Evolutionary conservation across 1,284 basidiomycete species (phyloP).

Genomic region (Rhodotorula glutinis): DNA sequence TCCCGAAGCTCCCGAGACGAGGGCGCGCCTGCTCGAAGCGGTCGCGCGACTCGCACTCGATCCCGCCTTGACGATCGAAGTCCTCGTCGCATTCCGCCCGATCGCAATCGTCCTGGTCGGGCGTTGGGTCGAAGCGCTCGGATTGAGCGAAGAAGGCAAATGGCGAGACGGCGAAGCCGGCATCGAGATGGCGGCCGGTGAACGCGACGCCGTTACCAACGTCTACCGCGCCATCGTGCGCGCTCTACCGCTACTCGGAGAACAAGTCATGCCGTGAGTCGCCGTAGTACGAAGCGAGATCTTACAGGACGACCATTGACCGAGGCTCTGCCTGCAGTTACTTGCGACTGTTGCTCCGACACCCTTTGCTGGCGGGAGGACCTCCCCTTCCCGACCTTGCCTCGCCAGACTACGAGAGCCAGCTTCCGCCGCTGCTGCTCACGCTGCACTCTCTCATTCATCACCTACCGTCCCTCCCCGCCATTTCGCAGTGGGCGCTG

Average conservation of each 20-base stretch:
- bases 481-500: constrained; percentile 32
- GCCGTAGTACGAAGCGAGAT: background rate
- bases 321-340: constrained; percentile 10
- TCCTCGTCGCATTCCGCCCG: constrained; percentile 45
- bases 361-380: constrained; percentile 27
- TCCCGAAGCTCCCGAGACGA: background rate
- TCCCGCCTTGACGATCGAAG: constrained; percentile 39
- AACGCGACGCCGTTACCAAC: constrained; percentile 25
- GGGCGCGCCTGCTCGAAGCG: constrained; percentile 36
- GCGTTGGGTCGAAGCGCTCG: constrained; percentile 40
- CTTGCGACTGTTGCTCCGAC: constrained; percentile 27
- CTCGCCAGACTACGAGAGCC: constrained; percentile 10
- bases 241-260: constrained; percentile 37
- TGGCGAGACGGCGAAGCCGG: constrained; percentile 12
- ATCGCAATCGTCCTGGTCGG: constrained; percentile 45
- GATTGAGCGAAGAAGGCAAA: constrained; percentile 23
- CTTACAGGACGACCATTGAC: too few relatives aligned
- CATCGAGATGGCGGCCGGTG: constrained; percentile 29
- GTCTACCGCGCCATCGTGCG: constrained; percentile 40
- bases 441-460: constrained; percentile 29
- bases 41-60: constrained; percentile 44
- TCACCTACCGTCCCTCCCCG: constrained; percentile 28
- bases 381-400: constrained; percentile 18
- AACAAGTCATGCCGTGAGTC: constrained; percentile 44
- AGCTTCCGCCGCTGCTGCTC: constrained; percentile 30